Evolutionary conservation across 1,284 basidiomycete genomes (phyloP), one percentile per base, ranked within the genome.

Genomic region (Xerocomus subilludens): DNA sequence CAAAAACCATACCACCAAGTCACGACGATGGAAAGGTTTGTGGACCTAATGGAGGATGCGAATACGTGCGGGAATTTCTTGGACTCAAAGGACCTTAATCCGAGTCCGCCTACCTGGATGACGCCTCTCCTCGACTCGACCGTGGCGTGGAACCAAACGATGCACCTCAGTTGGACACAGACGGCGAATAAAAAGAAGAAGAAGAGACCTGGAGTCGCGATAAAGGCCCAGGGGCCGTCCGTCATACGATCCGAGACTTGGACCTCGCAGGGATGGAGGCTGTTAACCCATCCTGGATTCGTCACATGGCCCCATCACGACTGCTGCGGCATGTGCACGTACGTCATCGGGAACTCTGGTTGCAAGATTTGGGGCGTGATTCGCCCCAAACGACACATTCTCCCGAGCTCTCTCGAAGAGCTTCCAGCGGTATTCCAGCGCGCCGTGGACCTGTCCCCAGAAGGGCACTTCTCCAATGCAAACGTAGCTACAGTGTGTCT

Each of bases 401-500:
- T 47, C 18, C 59, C 55, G 1, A 42, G 3, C 3, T 36, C 27
- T 0, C 14, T 47, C 16, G 7, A 38, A 6, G 42, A 18, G 0
- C 32, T 74, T 10, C 16, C 4, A 0, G 13, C 49, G 36, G 47
- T 14, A 10, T 36, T 62, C 5, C 1, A 23, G 2, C 4, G 33
- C 0, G 65, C 70, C 0, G 7, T 5, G 1, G 35, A 55, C 3
- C 2, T 56, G 23, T 49, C 47, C 2, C 2, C 4, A 4, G 33
- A 77, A 21, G 64, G 63, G 3, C 10, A 3, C 2, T 71, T 53
- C 32, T 5, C 32, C 0, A 0, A 62, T 1, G 53, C 68, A 0
- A 65, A 77, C 6, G 13, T 78, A 2, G 70, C 49, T 6, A 77
- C 68, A 0, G 35, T 77, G 3, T 78, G 76, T 18, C 74, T 78